Evolutionary conservation across 1,139 yeast species (phyloP).

Genomic region (Diutina catenulata): DNA sequence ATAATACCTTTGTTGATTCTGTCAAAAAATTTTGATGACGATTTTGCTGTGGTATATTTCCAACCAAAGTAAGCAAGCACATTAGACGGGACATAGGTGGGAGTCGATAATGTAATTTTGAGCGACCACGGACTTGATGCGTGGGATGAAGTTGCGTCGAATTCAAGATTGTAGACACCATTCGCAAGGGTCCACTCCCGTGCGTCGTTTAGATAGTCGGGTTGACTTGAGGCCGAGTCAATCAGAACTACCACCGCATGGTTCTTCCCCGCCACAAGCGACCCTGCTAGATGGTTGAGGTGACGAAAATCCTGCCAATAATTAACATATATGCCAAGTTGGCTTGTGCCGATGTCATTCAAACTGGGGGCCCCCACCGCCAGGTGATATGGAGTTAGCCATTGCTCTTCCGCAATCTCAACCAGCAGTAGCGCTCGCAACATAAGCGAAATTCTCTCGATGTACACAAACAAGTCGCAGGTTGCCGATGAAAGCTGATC

Average conservation of each 20-base stretch:
- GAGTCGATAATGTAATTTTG: background rate
- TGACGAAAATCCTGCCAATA: slow-evolving; percentile 27
- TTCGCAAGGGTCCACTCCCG: slow-evolving; percentile 13
- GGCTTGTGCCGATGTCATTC: slow-evolving; percentile 14
- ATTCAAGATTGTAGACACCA: slow-evolving; percentile 7
- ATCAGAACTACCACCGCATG: no score
- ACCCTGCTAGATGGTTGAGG: slow-evolving; percentile 12
- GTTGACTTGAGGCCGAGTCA: no score
- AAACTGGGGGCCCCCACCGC: slow-evolving; percentile 20
- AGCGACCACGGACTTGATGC: slow-evolving; percentile 11
- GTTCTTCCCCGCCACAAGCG: slow-evolving; percentile 7
- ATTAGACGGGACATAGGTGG: background rate
- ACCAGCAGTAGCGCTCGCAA: slow-evolving; percentile 10
- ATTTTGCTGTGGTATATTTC: slow-evolving; percentile 6
- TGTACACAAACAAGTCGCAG: slow-evolving; percentile 21
- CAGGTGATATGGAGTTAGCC: slow-evolving; percentile 17
- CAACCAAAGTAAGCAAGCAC: slow-evolving; percentile 6
- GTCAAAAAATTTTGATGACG: slow-evolving; percentile 5
- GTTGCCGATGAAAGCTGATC: slow-evolving; percentile 23
- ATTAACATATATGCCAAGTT: slow-evolving; percentile 23
- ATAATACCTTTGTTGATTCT: background rate
- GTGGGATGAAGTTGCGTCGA: slow-evolving; percentile 9
- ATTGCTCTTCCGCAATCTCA: slow-evolving; percentile 10
- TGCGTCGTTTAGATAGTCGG: slow-evolving; percentile 15
- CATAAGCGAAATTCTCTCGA: slow-evolving; percentile 22